Conservation (phyloP, 192 early-diverging fungal species). For the Podila epicladia region DNA sequence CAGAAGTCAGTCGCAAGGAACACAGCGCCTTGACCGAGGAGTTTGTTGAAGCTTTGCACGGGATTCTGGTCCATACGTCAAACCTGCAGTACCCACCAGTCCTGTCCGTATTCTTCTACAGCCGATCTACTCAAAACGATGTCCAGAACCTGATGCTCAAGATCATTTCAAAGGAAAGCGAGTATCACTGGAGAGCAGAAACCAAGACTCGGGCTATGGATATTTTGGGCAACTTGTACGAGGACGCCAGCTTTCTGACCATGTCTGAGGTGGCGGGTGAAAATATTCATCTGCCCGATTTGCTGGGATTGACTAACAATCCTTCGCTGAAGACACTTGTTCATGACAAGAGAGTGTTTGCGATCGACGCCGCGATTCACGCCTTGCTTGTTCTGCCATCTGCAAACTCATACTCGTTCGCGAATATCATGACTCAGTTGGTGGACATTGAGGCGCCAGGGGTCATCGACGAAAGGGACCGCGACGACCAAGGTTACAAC, state of each 20-base stretch:
- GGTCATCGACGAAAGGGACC: constrained; percentile 11
- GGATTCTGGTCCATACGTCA: constrained; percentile 17
- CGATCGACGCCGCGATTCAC: constrained; percentile 19
- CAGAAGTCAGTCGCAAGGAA: neutral
- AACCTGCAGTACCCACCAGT: constrained; percentile 16
- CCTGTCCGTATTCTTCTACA: constrained; percentile 37
- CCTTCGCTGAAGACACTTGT: neutral
- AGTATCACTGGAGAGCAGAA: neutral
- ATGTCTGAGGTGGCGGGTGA: neutral
- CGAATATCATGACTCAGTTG: constrained; percentile 27
- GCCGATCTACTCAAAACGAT: neutral
- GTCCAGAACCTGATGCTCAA: constrained; percentile 19
- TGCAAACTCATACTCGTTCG: constrained; percentile 13
- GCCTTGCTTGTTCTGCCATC: constrained; percentile 21
- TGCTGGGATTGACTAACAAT: constrained; percentile 29
- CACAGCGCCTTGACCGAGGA: constrained; percentile 8
- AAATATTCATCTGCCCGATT: constrained; percentile 17
- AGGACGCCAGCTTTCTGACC: constrained; percentile 32
- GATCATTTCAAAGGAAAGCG: constrained; percentile 1
- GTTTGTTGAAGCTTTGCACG: constrained; percentile 30
- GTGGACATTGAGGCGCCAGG: constrained; percentile 30
- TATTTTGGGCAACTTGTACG: constrained; percentile 29
- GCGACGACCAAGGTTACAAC: constrained; percentile 30
- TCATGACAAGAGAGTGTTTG: constrained; percentile 22
- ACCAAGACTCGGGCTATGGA: constrained; percentile 22